Percentiles rank a stretch among this genome's conserved stretches.
These are phyloP conservation scores for Ogataea neopini DNA, from an alignment of 805 yeast species.

Conservation along the genomic window DNA sequence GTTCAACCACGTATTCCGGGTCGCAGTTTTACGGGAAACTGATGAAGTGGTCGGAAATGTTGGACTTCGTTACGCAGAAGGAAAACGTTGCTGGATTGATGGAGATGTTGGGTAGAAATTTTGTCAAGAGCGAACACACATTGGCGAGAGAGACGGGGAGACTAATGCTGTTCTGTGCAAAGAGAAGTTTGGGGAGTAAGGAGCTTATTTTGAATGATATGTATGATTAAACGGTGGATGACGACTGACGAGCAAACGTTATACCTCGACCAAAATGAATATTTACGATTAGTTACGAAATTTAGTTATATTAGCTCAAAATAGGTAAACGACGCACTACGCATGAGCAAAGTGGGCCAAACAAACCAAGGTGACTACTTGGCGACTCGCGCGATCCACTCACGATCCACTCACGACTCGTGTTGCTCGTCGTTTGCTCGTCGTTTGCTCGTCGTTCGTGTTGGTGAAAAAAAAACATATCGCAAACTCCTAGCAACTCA, in stretches of 20 bases:
- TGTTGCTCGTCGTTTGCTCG: no score
- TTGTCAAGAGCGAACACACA: constrained; percentile 51
- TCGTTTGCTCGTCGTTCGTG: background rate
- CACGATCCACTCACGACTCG: no score
- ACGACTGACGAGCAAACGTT: background rate
- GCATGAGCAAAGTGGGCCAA: no score
- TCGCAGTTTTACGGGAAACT: constrained; percentile 44
- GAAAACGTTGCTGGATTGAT: constrained; percentile 59
- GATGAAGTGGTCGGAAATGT: constrained; percentile 40
- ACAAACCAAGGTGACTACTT: no score
- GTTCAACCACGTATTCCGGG: constrained; percentile 36
- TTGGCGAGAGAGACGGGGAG: constrained; percentile 57
- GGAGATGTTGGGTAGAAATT: constrained; percentile 42
- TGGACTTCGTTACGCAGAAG: constrained; percentile 43
- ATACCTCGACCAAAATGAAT: no score
- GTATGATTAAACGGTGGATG: constrained; percentile 35
- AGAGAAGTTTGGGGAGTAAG: constrained; percentile 53
- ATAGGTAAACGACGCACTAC: background rate
- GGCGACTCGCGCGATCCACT: no score
- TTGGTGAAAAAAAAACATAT: background rate
- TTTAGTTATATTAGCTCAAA: background rate
- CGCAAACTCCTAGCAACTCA: background rate
- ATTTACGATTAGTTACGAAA: no score
- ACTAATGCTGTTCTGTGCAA: constrained; percentile 53
- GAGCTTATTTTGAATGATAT: constrained; percentile 50